Base-by-base conservation (phyloP, 176 grass and related monocot species). In the Tillandsia leiboldiana region DNA sequence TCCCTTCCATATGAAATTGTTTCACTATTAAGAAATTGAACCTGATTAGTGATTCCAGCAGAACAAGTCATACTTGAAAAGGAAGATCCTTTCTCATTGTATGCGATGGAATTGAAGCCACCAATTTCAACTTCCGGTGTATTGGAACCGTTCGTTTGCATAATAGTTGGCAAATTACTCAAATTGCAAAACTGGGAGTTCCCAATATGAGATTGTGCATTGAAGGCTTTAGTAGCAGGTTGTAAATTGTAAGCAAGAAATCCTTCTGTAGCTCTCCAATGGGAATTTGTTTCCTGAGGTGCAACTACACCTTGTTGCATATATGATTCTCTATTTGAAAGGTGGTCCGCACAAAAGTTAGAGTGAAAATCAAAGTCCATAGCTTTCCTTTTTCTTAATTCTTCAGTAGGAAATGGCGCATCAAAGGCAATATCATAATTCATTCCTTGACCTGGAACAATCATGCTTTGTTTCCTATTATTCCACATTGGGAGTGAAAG, bases 311-410 rank as follows among this genome's bases (percentile, higher is more conserved):
- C 42, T 63, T 27, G 58, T 28, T 49, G 48, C 20, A 75, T 47
- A 22, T 29, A 66, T 66, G 26, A 52, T 52, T 51, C 50, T 53
- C 10, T 75, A 51, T 12, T 17, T 53, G 63, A 49, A 15, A 33
- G 50, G 49, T 52, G 14, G 1, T 4, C 24, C 12, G 13, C 15
- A n/a, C 47, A 26, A 28, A 53, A 51, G 8, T 53, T 56, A 66
- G 1, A 0, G 48, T 29, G 49, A 53, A 50, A 26, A 75, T 52
- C 23, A 11, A 26, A 66, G 18, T 47, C 73, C 8, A 29, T 20
- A 2, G 2, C 24, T 75, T 66, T 75, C 53, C 72, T 51, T 66
- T 66, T 74, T 33, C 59, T 75, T 50, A 63, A 53, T 42, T 26
- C 50, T 66, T 65, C 72, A 29, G 47, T 50, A 11, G 49, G 26